phyloP scores from a whole-genome alignment of 805 yeast genomes.

The Suhomyces vadensis region DNA sequence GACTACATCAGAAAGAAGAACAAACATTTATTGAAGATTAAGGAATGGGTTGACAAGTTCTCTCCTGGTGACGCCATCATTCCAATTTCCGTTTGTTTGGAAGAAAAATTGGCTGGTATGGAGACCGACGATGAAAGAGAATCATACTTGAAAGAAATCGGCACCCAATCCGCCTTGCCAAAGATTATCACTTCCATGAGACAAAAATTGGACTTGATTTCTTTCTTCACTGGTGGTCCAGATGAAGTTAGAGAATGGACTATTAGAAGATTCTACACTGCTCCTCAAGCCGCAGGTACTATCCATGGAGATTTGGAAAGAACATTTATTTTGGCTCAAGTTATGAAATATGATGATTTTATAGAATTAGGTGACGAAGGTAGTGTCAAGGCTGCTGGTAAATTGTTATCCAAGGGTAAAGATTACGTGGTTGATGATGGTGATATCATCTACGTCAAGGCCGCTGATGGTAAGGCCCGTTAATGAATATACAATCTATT shows the following conservation, averaged over 20 bases:
- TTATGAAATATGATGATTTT: conserved; percentile 82
- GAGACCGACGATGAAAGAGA: conserved; percentile 79
- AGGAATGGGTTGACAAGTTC: conserved; percentile 85
- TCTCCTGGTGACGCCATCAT: conserved; percentile 87
- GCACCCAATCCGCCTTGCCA: conserved; percentile 81
- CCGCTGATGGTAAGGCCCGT: conserved; percentile 86
- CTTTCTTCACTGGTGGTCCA: conserved; percentile 95
- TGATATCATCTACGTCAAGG: conserved; percentile 87
- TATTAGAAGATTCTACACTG: conserved; percentile 83
- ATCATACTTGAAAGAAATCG: conserved; percentile 71
- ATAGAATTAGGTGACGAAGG: conserved; percentile 74
- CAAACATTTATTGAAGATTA: conserved; percentile 77
- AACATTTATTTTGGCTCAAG: conserved; percentile 92
- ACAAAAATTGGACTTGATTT: conserved; percentile 77
- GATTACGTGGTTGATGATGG: conserved; percentile 95
- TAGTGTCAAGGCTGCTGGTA: conserved; percentile 83
- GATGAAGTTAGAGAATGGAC: conserved; percentile 99
- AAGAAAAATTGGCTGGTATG: conserved; percentile 88
- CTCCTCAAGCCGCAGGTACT: conserved; percentile 99
- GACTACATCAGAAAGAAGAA: conserved; percentile 88
- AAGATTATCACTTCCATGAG: conserved; percentile 86
- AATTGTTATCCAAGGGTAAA: conserved; percentile 88
- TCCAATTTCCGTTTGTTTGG: conserved; percentile 90
- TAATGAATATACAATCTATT: conserved; percentile 19
- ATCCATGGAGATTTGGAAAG: conserved; percentile 94